Conservation (phyloP, 805 yeast species). For the Clavispora carvajalis region DNA sequence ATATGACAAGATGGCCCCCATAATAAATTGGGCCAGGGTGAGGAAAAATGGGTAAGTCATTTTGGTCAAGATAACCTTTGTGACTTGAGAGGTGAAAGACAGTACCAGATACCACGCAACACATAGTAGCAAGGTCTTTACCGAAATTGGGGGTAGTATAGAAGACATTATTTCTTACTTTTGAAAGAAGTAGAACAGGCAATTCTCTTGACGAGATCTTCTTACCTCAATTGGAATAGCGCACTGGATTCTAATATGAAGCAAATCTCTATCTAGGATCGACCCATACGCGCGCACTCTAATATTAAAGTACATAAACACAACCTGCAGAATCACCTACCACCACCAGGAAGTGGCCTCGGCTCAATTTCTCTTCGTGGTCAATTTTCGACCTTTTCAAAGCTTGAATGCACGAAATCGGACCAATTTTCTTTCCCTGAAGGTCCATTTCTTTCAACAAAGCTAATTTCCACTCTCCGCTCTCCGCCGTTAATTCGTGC, state of each 20-base stretch:
- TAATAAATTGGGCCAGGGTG: slow-evolving; percentile 58
- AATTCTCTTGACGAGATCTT: not conserved
- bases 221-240: not conserved
- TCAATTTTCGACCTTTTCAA: slow-evolving; percentile 26
- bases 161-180: not conserved
- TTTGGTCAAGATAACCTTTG: slow-evolving; percentile 48
- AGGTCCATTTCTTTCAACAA: slow-evolving; percentile 9
- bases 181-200: not conserved
- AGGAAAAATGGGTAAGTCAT: slow-evolving; percentile 60
- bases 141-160: not conserved
- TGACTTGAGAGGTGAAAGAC: slow-evolving; percentile 59
- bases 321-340: slow-evolving; percentile 53
- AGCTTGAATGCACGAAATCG: slow-evolving; percentile 26
- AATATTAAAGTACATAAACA: slow-evolving; percentile 25
- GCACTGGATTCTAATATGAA: not conserved
- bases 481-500: slow-evolving; percentile 17
- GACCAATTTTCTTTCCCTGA: slow-evolving; percentile 3
- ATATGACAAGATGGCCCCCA: slow-evolving; percentile 42
- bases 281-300: not conserved
- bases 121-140: slow-evolving; percentile 40
- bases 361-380: slow-evolving; percentile 28
- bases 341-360: slow-evolving; percentile 38
- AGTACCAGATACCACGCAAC: slow-evolving; percentile 58
- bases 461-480: slow-evolving; percentile 12
- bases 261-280: not conserved